Evolutionary conservation across 768 basidiomycete genomes (phyloP).

Genomic region (Russula virescens): DNA sequence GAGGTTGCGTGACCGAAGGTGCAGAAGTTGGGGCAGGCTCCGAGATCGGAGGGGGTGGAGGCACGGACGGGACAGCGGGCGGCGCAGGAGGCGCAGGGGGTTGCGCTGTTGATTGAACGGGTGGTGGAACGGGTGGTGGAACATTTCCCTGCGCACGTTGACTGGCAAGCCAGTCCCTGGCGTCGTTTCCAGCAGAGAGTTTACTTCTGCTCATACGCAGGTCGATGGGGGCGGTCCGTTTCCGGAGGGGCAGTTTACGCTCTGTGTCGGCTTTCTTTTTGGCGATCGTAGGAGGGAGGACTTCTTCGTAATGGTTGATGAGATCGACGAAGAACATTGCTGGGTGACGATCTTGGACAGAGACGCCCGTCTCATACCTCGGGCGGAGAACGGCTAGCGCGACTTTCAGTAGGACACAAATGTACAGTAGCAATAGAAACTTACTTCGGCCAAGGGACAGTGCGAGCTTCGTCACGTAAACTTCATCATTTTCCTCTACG

Average conservation of each 20-base stretch:
- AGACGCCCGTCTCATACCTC: constrained; percentile 71
- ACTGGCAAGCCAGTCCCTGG: constrained; percentile 63
- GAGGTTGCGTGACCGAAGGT: constrained; percentile 3
- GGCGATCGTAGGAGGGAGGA: constrained; percentile 76
- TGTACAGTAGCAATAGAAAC: constrained; percentile 28
- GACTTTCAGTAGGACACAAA: not conserved
- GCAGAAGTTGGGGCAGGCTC: constrained; percentile 27
- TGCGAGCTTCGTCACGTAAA: constrained; percentile 83
- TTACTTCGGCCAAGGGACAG: constrained; percentile 81
- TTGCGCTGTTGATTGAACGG: no score
- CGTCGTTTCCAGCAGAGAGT: constrained; percentile 66
- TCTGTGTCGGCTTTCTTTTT: constrained; percentile 86
- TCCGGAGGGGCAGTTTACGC: constrained; percentile 74
- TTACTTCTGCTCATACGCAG: constrained; percentile 79
- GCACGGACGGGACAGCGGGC: constrained; percentile 11
- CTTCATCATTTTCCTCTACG: constrained; percentile 65
- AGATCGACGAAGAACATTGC: constrained; percentile 81
- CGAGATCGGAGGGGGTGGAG: constrained; percentile 19
- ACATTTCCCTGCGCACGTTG: constrained; percentile 38
- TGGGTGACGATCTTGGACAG: constrained; percentile 89
- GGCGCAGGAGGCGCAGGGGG: constrained; percentile 19
- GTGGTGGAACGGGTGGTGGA: not conserved
- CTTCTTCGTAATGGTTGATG: constrained; percentile 61
- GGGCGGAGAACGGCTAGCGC: constrained; percentile 71
- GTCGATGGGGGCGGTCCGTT: constrained; percentile 83